Evolutionary conservation across 2,329 filamentous ascomycete species (phyloP), one percentile per base, ranked within the genome.

Genomic region (Aspergillus pseudoviridinutans): DNA sequence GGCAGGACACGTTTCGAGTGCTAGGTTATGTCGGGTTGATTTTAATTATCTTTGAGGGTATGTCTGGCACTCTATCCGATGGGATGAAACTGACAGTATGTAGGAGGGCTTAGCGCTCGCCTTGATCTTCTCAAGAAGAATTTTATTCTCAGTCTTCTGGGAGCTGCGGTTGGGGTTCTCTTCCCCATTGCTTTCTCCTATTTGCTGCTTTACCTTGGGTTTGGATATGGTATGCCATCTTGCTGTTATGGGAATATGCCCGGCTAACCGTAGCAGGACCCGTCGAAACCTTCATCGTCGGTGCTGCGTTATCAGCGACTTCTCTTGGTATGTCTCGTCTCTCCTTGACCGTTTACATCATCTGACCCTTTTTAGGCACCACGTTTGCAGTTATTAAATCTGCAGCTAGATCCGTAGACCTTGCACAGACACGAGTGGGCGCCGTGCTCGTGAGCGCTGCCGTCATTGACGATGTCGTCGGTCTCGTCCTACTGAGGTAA

Each of bases 11-110:
- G 0, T 80, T 81, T 55, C 66, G 81, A 4, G 72, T 71, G 2
- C 60, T 81, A 24, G 79, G 79, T 22, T 81, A 81, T 62, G 67
- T 81, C 20, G 79, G 79, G 1, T 64, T 81, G 49, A 77, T 82
- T 49, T 64, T 82, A 42, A 80, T 82, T 56, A 80, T 81, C 44
- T 81, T 81, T 56, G 77, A 81, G 61, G 70, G 70, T 71, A 41
- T 27, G 54, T 35, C 17, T n/a, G 50, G 32, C 4, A 14, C 53
- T 49, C 52, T 1, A 32, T 22, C 6, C 35, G 27, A 50, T 54
- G 41, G 50, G 14, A 49, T 56, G 38, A 57, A 50, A 56, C 62
- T 57, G 52, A 53, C 32, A 6, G 4, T 54, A 6, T 52, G 14
- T 55, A 68, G 80, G 79, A n/a, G 79, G 79, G 1, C 68, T 82